Evolutionary conservation across 331 rosid genomes (phyloP).

Genomic region (Dryas integrifolia): DNA sequence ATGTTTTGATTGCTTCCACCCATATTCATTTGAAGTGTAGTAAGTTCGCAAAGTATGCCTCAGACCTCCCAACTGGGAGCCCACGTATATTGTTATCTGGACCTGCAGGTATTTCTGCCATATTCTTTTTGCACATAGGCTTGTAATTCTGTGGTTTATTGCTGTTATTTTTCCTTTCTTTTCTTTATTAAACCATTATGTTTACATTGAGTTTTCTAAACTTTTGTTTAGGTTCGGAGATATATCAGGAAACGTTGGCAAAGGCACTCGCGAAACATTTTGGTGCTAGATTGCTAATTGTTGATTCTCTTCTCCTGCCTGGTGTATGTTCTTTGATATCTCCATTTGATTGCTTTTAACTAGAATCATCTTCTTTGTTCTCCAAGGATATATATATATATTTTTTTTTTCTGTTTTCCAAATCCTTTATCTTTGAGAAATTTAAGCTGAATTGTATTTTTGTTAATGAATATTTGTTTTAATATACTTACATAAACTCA

Average conservation of each 20-base stretch:
- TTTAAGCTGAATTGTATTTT: not conserved
- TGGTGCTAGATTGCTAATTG: constrained; percentile 68
- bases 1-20: constrained; percentile 59
- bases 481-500: constrained; percentile 30
- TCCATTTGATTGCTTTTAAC: constrained; percentile 17
- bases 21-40: constrained; percentile 76
- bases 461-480: not conserved
- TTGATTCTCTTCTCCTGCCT: constrained; percentile 78
- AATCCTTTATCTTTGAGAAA: not conserved
- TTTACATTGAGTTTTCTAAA: constrained; percentile 1
- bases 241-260: constrained; percentile 81
- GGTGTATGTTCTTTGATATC: constrained; percentile 61
- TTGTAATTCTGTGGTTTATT: constrained; percentile 9
- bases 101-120: constrained; percentile 61
- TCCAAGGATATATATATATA: constrained; percentile 2
- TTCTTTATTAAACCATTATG: constrained; percentile 18
- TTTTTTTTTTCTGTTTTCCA: constrained; percentile 9
- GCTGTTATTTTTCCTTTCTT: not conserved
- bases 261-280: constrained; percentile 91
- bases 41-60: constrained; percentile 64
- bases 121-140: not conserved
- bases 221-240: constrained; percentile 75
- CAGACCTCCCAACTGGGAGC: constrained; percentile 61
- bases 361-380: constrained; percentile 15
- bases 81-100: constrained; percentile 84